Conservation (phyloP, 2,329 filamentous ascomycete genomes). For the Intubia oerlemansii region DNA sequence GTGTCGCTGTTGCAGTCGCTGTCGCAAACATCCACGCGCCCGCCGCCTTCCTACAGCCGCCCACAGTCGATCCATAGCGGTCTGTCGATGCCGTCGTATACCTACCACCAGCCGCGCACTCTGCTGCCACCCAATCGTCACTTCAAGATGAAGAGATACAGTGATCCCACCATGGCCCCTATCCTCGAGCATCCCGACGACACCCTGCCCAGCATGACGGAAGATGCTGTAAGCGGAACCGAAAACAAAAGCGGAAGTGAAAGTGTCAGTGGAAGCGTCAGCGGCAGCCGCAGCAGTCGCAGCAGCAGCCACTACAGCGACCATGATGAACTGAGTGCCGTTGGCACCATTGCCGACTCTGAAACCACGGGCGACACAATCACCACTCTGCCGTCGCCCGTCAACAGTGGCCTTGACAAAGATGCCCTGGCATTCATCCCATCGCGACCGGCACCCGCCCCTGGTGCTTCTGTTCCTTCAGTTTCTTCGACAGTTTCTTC, state of each 20-base stretch:
- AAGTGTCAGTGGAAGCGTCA: neutral
- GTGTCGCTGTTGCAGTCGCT: slow-evolving; percentile 2
- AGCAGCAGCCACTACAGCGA: no score
- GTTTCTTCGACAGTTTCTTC: no score
- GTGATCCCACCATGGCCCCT: slow-evolving; percentile 6
- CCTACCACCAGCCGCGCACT: neutral
- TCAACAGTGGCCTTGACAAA: no score
- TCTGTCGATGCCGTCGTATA: neutral
- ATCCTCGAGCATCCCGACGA: slow-evolving; percentile 7
- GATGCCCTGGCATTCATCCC: no score
- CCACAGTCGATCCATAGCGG: neutral
- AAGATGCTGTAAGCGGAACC: no score
- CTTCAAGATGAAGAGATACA: slow-evolving; percentile 4
- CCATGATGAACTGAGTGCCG: no score
- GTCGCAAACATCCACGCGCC: slow-evolving; percentile 2
- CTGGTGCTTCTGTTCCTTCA: no score
- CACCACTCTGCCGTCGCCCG: no score
- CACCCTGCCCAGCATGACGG: no score
- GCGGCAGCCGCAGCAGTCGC: neutral
- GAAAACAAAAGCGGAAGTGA: neutral
- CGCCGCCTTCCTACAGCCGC: slow-evolving; percentile 1
- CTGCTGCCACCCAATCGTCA: slow-evolving; percentile 2
- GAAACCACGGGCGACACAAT: no score
- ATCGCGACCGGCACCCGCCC: no score
- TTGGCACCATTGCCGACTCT: no score